Conservation (phyloP, 768 basidiomycete genomes). For the Lanmaoa pseudosensibilis region DNA sequence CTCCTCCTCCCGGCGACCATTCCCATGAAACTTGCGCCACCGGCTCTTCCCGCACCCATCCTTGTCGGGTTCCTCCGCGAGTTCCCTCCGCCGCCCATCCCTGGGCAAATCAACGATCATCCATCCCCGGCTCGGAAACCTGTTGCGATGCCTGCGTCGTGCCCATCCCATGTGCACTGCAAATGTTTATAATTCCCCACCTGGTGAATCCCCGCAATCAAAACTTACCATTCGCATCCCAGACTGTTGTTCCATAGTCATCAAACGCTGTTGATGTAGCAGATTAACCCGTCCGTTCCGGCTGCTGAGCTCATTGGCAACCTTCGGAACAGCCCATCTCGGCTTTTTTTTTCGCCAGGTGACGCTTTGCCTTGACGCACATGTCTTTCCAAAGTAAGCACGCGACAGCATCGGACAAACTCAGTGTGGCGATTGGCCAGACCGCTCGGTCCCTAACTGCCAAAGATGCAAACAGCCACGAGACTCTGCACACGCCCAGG, state of each 20-base stretch:
- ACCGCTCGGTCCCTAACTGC: no score
- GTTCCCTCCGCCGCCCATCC: constrained; percentile 12
- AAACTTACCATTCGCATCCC: no score
- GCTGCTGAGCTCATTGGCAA: constrained; percentile 4
- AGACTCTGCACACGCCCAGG: no score
- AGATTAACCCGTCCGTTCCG: background rate
- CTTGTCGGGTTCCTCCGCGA: constrained; percentile 22
- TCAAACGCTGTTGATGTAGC: background rate
- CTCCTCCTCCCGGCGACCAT: no score
- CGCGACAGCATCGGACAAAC: background rate
- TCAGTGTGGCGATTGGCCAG: background rate
- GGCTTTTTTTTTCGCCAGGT: no score
- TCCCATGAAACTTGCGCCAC: constrained; percentile 27
- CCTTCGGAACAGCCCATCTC: background rate
- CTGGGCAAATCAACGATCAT: constrained; percentile 4
- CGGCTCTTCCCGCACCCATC: constrained; percentile 17
- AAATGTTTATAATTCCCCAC: background rate
- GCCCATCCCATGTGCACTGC: constrained; percentile 6
- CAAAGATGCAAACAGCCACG: no score
- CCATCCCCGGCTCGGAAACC: background rate
- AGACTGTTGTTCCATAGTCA: background rate
- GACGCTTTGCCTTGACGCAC: background rate
- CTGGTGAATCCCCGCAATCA: constrained; percentile 10
- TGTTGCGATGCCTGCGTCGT: background rate
- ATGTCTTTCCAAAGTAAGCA: background rate